A percentile compares a stretch with the other conserved stretches of the same genome.
Evolutionary conservation across 1,139 yeast genomes (phyloP).

Genomic region (Kodamaea sp.): DNA sequence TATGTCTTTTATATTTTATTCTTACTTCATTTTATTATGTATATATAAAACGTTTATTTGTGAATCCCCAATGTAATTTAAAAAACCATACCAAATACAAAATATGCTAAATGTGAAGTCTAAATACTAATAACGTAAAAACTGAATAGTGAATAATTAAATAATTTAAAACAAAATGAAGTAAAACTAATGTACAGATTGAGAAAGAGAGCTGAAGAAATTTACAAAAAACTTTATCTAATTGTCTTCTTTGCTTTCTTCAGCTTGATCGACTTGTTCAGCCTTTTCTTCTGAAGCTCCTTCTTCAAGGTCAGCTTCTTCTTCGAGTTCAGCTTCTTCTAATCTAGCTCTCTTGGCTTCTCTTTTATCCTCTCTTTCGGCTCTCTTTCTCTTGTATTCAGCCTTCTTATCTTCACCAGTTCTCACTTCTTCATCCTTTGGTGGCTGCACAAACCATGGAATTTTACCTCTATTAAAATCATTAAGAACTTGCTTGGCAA

Average conservation of each 20-base stretch:
- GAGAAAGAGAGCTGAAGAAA: not conserved
- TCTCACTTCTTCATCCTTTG: conserved; percentile 58
- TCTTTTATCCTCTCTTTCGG: conserved; percentile 35
- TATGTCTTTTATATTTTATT: too few species aligned
- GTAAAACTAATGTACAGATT: not conserved
- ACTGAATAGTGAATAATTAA: not conserved
- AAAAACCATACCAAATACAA: conserved; percentile 2
- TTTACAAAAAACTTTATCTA: not conserved
- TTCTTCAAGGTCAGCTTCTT: conserved; percentile 29
- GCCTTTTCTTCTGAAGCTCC: conserved; percentile 7
- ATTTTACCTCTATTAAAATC: conserved; percentile 97
- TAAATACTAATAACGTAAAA: not conserved
- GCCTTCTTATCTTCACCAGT: conserved; percentile 57
- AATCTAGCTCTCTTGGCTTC: conserved; percentile 20
- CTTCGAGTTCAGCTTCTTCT: conserved; percentile 23
- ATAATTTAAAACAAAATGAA: conserved; percentile 1
- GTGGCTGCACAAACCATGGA: conserved; percentile 97
- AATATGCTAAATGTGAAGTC: conserved; percentile 2
- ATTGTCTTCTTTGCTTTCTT: conserved; percentile 2
- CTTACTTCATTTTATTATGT: not conserved
- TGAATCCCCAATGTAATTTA: conserved; percentile 1
- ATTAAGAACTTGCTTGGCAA: conserved; percentile 83
- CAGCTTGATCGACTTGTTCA: not conserved
- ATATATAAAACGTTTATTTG: conserved; percentile 1
- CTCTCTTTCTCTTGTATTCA: conserved; percentile 49